A percentile compares a stretch with the other conserved stretches of the same genome.
phyloP scores from a whole-genome alignment of 1,284 basidiomycete species.

The Melampsora larici-populina region DNA sequence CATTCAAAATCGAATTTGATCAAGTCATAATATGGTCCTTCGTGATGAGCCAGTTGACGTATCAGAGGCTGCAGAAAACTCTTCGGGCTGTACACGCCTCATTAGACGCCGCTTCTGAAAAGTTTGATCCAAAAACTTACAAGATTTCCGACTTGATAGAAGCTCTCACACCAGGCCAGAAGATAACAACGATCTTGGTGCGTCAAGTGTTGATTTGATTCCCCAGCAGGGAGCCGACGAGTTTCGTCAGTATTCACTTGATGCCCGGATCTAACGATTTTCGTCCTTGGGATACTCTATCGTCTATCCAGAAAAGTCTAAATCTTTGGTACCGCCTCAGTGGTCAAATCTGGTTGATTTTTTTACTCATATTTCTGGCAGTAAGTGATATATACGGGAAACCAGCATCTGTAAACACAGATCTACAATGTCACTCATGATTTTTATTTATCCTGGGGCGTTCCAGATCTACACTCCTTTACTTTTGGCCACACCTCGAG shows the following conservation, averaged over 20 bases:
- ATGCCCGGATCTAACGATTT: background rate
- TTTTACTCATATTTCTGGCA: background rate
- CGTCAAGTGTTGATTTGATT: background rate
- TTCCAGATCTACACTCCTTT: constrained; percentile 4
- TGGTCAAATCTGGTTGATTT: background rate
- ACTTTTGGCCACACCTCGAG: constrained; percentile 9
- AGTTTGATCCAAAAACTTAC: background rate
- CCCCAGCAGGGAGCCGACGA: background rate
- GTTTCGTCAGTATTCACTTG: background rate
- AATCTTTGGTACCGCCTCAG: background rate
- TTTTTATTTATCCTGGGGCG: too few relatives aligned
- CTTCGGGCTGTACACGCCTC: background rate
- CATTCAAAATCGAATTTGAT: background rate
- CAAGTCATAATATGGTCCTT: background rate
- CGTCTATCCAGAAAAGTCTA: background rate
- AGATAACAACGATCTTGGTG: background rate
- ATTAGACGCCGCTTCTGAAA: background rate
- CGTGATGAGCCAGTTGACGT: background rate
- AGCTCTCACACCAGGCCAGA: constrained; percentile 3
- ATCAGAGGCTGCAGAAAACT: background rate
- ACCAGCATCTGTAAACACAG: too few relatives aligned
- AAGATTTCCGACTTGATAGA: background rate
- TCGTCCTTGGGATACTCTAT: background rate
- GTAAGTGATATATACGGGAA: constrained; percentile 1
- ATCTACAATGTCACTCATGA: too few relatives aligned